These are phyloP conservation scores for Candida tunisiensis DNA, from an alignment of 1,139 yeast species.

Conservation along the genomic window DNA sequence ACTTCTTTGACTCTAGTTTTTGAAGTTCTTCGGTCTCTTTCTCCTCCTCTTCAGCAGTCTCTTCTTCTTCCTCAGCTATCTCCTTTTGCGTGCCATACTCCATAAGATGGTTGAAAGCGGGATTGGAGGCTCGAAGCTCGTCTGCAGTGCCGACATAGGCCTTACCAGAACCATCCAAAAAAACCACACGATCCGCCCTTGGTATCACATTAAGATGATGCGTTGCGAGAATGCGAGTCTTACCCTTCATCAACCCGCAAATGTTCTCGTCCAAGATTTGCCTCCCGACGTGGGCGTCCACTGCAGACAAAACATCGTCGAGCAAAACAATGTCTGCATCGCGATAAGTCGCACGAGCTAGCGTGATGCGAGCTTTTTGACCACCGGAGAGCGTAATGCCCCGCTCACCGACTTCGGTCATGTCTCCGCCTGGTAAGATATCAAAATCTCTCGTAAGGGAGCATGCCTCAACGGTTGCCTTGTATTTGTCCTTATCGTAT, in stretches of 20 bases:
- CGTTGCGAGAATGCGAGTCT: conserved; percentile 68
- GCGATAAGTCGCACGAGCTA: conserved; percentile 76
- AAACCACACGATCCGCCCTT: conserved; percentile 52
- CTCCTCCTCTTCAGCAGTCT: conserved; percentile 24
- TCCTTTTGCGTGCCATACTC: conserved; percentile 39
- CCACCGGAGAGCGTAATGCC: conserved; percentile 91
- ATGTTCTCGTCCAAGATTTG: conserved; percentile 63
- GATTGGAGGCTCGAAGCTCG: conserved; percentile 28
- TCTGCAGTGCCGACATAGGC: conserved; percentile 43
- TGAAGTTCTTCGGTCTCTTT: conserved; percentile 30
- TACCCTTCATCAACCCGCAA: conserved; percentile 34
- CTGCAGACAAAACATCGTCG: conserved; percentile 84
- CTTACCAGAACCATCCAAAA: conserved; percentile 49
- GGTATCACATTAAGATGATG: conserved; percentile 63
- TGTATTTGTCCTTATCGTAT: conserved; percentile 37
- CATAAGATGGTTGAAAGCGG: conserved; percentile 32
- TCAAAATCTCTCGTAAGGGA: conserved; percentile 53
- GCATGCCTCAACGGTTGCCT: conserved; percentile 43
- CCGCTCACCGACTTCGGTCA: conserved; percentile 81
- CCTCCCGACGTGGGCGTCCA: conserved; percentile 80
- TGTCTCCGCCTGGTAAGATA: conserved; percentile 64
- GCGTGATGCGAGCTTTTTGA: conserved; percentile 72
- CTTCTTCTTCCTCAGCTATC: conserved; percentile 28
- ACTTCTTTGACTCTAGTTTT: conserved; percentile 25
- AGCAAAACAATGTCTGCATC: conserved; percentile 47